A percentile compares a stretch with the other conserved stretches of the same genome.
Evolutionary conservation across 208 protist genomes (phyloP).

Genomic region (Trypanosoma cruzi): DNA sequence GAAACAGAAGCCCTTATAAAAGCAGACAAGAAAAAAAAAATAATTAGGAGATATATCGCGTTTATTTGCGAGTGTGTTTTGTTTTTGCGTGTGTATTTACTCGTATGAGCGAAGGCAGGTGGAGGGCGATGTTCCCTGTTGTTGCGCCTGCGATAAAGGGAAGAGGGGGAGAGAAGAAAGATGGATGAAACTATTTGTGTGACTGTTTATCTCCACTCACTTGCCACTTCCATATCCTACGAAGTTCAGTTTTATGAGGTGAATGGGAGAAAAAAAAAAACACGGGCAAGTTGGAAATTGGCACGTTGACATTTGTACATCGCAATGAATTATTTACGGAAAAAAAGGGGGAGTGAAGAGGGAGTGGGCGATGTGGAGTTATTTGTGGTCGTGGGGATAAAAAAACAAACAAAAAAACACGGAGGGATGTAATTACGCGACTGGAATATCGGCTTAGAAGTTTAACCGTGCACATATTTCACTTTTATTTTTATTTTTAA

Average conservation of each 20-base stretch:
- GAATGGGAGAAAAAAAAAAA: background rate
- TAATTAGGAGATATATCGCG: no score
- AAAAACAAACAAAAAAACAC: no score
- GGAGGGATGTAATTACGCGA: background rate
- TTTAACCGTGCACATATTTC: no score
- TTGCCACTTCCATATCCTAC: background rate
- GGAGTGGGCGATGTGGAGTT: background rate
- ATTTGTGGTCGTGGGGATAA: background rate
- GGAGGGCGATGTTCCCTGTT: no score
- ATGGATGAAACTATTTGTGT: background rate
- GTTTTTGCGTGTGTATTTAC: no score
- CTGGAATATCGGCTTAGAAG: background rate
- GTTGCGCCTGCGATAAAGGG: no score
- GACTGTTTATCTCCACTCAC: background rate
- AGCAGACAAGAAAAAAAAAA: no score
- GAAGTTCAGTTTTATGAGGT: background rate
- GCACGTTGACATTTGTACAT: background rate
- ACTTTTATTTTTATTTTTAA: no score
- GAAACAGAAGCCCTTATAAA: no score
- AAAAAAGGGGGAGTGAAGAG: background rate
- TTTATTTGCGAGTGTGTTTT: no score
- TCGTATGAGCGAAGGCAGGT: no score
- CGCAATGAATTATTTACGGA: background rate
- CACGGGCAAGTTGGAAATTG: background rate
- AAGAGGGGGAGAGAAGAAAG: background rate